Evolutionary conservation across 768 basidiomycete species (phyloP), one percentile per base, ranked within the genome.

Genomic region (Tubosaeta sp.): DNA sequence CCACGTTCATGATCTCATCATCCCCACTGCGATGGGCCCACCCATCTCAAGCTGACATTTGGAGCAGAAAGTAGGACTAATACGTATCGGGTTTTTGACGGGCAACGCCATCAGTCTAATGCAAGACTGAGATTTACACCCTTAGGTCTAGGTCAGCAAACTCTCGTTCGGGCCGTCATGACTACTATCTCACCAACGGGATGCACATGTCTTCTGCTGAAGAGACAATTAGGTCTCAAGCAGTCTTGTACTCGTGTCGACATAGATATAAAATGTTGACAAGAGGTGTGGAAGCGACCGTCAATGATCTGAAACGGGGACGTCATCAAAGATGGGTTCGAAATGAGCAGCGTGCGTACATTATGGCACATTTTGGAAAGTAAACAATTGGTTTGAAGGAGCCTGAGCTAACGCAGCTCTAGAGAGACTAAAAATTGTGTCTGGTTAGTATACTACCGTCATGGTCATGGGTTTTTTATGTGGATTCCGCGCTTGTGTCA

Each of bases 231-330:
- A 4, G 72, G 63, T 54, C 73, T 72, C 43, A 81, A 65, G 59
- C 88, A 90, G 63, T 90, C 88, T 60, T 86, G 80, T 44, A 77
- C 67, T 50, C 75, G 78, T 17, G 86, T 86, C 41, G 84, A 79
- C 81, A 90, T 85, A 48, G 81, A 78, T 53, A 81, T 71, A 67
- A 90, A 89, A 67, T 89, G 86, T 9, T 80, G 78, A 67, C 88
- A 90, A 48, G 69, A 66, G 14, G 82, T 80, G 71, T 88, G 80
- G 68, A 75, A 86, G 58, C 86, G 82, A 50, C 88, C 88, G 65
- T 90, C 88, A 54, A 88, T 82, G 57, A 90, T 76, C 87, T 90
- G 59, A 33, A 53, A 42, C 29, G 31, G 43, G n/a, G 26, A 48
- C 33, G 34, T 41, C 26, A 32, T 16, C 41, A 34, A 51, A 54